Base-by-base conservation (phyloP, 805 yeast species). In the Saccharomyces mikatae region DNA sequence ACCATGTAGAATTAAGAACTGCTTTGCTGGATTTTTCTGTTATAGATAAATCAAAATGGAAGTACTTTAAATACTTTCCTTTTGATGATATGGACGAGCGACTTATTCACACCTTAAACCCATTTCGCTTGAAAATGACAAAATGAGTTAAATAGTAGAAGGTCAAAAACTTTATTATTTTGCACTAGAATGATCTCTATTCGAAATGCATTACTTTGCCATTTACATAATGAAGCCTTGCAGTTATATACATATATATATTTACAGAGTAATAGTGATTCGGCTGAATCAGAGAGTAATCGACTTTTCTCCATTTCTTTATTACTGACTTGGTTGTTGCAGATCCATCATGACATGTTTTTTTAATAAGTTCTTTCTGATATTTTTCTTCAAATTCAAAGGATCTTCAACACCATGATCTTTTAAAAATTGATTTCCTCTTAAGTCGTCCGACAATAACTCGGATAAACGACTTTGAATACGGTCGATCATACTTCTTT, bases 321-420 rank as follows among this genome's bases (percentile, higher is more conserved):
- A 24, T 17, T 36, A 36, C 17, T 17, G 44, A 4, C 22, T 36
- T 36, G 44, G 11, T 36, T 36, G 44, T 47, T 53, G 53, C 54
- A 62, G 46, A 30, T 66, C 64, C 53, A 59, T 60, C 46, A 68
- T 46, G 28, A 82, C 72, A 67, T 78, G 84, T 70, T 86, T 87
- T 66, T 89, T 79, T 61, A 87, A 69, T 48, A 88, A 70, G 69
- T 90, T 90, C 74, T 87, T 88, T 65, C 77, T 82, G 24, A 84
- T 81, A 67, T 77, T 76, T 51, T 73, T 74, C 65, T 80, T 78
- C 58, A 79, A 60, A 28, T 55, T 41, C 21, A 73, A 70, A 6
- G 80, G 78, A 31, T 75, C 58, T 17, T 60, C 60, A 6, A 69
- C 64, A 27, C 71, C 71, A 44, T 63, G 79, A 72, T 67, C 73